Conservation (phyloP, 106 monocot species). For the Posidonia australis region DNA sequence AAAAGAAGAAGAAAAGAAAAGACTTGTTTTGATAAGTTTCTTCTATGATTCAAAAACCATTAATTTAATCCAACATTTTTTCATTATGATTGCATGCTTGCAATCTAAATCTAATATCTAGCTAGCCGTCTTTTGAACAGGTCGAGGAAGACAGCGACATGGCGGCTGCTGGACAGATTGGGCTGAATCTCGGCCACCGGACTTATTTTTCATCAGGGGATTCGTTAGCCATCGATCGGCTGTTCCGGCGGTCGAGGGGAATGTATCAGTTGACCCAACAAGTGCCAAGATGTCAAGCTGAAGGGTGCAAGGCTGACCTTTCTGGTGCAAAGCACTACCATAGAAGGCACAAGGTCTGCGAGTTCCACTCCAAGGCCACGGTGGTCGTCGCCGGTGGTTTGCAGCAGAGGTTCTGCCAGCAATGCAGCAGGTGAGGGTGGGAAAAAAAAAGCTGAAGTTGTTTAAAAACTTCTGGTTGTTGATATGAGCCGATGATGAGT, state of each 20-base stretch:
- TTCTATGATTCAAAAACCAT: too few relatives aligned
- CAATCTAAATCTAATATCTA: too few relatives aligned
- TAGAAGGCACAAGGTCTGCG: conserved; percentile 45
- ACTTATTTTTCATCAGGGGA: conserved; percentile 30
- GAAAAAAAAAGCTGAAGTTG: not conserved
- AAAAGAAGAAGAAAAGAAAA: too few relatives aligned
- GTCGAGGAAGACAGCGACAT: not conserved
- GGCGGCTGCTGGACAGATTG: conserved; percentile 8
- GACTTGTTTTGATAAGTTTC: too few relatives aligned
- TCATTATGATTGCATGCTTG: too few relatives aligned
- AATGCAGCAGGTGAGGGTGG: conserved; percentile 6
- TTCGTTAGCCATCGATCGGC: conserved; percentile 18
- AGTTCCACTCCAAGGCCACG: conserved; percentile 46
- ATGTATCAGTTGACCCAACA: conserved; percentile 19
- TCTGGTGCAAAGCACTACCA: conserved; percentile 41
- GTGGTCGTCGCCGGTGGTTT: conserved; percentile 29
- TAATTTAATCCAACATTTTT: not conserved
- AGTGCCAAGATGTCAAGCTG: conserved; percentile 13
- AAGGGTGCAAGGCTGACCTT: conserved; percentile 48
- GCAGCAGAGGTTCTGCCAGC: conserved; percentile 49
- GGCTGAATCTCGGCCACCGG: conserved; percentile 34
- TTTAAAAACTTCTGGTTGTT: not conserved
- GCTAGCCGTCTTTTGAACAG: not conserved
- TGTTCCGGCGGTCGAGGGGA: conserved; percentile 20
- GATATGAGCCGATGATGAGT: too few relatives aligned